Conservation (phyloP, 2,329 filamentous ascomycete species). For the Cercospora janseana region DNA sequence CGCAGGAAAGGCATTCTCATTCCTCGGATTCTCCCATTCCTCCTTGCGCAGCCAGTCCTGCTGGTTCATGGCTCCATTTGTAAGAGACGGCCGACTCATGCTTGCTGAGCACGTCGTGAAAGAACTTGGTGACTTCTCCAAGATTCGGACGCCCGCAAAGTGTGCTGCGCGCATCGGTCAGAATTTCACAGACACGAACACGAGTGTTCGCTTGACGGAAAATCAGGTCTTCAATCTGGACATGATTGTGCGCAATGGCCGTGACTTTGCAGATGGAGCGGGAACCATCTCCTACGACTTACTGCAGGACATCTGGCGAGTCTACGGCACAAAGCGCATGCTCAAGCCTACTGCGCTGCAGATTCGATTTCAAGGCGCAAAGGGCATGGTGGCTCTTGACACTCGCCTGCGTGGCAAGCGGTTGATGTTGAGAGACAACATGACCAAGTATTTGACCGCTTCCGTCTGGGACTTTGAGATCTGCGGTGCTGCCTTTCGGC, state of each 20-base stretch:
- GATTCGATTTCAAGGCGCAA: slow-evolving; percentile 69
- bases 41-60: slow-evolving; percentile 69
- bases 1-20: slow-evolving; percentile 61
- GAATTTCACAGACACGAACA: slow-evolving; percentile 73
- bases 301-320: slow-evolving; percentile 58
- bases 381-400: slow-evolving; percentile 76
- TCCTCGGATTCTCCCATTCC: slow-evolving; percentile 77
- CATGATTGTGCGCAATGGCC: slow-evolving; percentile 56
- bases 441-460: slow-evolving; percentile 71
- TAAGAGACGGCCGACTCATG: slow-evolving; percentile 32
- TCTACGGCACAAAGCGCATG: slow-evolving; percentile 49
- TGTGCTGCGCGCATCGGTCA: slow-evolving; percentile 61
- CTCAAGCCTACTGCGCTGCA: slow-evolving; percentile 66
- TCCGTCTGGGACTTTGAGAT: slow-evolving; percentile 63
- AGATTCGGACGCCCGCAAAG: slow-evolving; percentile 56
- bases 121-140: slow-evolving; percentile 50
- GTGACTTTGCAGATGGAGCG: slow-evolving; percentile 76
- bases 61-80: slow-evolving; percentile 62
- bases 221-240: slow-evolving; percentile 41
- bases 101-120: slow-evolving; percentile 45
- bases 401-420: slow-evolving; percentile 55
- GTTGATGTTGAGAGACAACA: slow-evolving; percentile 67
- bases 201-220: slow-evolving; percentile 53
- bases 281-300: slow-evolving; percentile 67
- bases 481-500: slow-evolving; percentile 65